Evolutionary conservation across 2,329 filamentous ascomycete genomes (phyloP).

Genomic region (Hypomyces perniciosus): DNA sequence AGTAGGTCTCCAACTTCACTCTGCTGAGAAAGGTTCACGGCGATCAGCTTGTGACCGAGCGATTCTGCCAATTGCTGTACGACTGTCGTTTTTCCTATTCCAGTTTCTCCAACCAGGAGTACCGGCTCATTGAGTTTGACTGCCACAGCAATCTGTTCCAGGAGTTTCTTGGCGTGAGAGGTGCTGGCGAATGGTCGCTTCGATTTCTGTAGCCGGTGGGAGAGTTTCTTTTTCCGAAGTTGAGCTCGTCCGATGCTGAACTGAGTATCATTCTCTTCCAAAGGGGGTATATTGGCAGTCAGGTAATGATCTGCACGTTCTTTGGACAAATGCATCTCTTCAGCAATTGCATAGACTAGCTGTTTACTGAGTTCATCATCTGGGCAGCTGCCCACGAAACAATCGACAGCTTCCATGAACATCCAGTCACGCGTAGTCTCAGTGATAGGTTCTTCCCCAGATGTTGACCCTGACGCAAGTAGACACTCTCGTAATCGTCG

Average conservation of each 20-base stretch:
- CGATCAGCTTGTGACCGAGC: slow-evolving; percentile 78
- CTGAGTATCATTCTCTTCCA: slow-evolving; percentile 53
- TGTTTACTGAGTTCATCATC: slow-evolving; percentile 53
- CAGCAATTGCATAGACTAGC: slow-evolving; percentile 66
- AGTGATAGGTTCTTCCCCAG: slow-evolving; percentile 63
- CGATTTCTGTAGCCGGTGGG: slow-evolving; percentile 45
- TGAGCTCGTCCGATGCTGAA: slow-evolving; percentile 62
- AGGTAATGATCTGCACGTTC: slow-evolving; percentile 77
- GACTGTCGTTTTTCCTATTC: slow-evolving; percentile 95
- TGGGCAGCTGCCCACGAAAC: slow-evolving; percentile 77
- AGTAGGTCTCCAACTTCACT: slow-evolving; percentile 95
- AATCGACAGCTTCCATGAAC: slow-evolving; percentile 89
- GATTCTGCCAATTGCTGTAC: slow-evolving; percentile 85
- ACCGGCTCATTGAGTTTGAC: slow-evolving; percentile 82
- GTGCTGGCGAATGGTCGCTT: slow-evolving; percentile 80
- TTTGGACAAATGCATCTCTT: slow-evolving; percentile 80
- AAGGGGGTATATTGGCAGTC: slow-evolving; percentile 61
- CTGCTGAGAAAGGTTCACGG: slow-evolving; percentile 95
- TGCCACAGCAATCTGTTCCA: slow-evolving; percentile 83
- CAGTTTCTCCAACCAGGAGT: slow-evolving; percentile 94
- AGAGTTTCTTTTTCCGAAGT: slow-evolving; percentile 50
- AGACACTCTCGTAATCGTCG: slow-evolving; percentile 66
- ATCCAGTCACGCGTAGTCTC: slow-evolving; percentile 73
- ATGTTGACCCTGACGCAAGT: slow-evolving; percentile 53
- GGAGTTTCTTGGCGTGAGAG: slow-evolving; percentile 70